Base-by-base conservation (phyloP, 192 early-diverging fungal species). In the Coemansia sp. region DNA sequence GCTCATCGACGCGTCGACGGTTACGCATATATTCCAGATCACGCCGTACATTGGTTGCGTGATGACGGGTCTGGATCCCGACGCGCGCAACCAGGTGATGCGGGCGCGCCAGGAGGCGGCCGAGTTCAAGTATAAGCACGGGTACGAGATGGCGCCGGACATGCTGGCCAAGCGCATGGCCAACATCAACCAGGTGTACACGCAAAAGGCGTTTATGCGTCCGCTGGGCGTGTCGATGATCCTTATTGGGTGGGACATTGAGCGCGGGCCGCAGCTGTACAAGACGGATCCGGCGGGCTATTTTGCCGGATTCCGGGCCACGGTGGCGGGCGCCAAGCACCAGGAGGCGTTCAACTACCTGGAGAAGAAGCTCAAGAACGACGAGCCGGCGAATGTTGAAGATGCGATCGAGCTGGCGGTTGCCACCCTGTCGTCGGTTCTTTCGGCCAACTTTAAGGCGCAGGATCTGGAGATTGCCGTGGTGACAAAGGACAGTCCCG, bases 141-240 rank as follows among this genome's bases (percentile, higher is more conserved):
- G 95, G 28, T 98, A 99, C 68, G 91, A 97, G 35, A 98, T 99
- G 49, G 88, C 94, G 26, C 81, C 89, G 27, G 94, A 99, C 70
- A 86, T 93, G 86, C 84, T 99, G 45, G 97, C 97, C 41, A 96
- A 96, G 78, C 87, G 94, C 50, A 86, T 99, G 60, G 97, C 97
- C 40, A 95, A 92, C 62, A 87, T 98, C 67, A 97, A 97, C 66
- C 97, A 99, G 79, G 97, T 99, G 49, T 96, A 96, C 70, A 99
- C 97, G 45, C 97, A 99, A 65, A 92, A 98, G 58, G 97, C 97
- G 23, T 93, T 92, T 43, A 98, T 97, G 93, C 81, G 97, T 64
- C 97, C 95, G 31, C 78, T 95, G 28, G 97, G 94, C 53, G 92
- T 96, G 85, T 91, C 97, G 46, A 96, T 98, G 91, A 95, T 98